phyloP scores from a whole-genome alignment of 768 basidiomycete genomes.

The Steccherinum ochraceum region DNA sequence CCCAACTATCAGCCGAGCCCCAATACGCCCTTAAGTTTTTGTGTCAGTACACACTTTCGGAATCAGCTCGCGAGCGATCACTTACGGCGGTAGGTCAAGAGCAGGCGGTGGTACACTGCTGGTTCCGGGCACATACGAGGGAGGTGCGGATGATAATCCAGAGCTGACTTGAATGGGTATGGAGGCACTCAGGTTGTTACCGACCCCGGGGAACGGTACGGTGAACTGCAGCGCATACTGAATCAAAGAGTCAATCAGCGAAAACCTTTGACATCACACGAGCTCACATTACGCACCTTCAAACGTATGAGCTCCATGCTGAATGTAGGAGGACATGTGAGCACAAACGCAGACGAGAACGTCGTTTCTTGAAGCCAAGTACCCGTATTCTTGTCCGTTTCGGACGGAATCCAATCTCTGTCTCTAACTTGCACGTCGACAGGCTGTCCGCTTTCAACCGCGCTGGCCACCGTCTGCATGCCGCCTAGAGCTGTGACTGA shows the following conservation, averaged over 20 bases:
- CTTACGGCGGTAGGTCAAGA: constrained; percentile 12
- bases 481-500: constrained; percentile 3
- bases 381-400: constrained; percentile 10
- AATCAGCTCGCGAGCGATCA: background rate
- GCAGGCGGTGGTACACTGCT: constrained; percentile 9
- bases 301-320: constrained; percentile 8
- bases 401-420: constrained; percentile 13
- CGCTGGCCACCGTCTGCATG: background rate
- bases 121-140: background rate
- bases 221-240: constrained; percentile 12
- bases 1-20: background rate
- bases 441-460: background rate
- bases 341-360: constrained; percentile 9
- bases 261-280: background rate
- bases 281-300: constrained; percentile 6
- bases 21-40: background rate
- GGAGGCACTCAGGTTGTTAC: constrained; percentile 11
- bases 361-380: constrained; percentile 15
- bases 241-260: background rate
- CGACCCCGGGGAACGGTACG: constrained; percentile 15
- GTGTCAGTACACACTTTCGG: background rate
- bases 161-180: constrained; percentile 14
- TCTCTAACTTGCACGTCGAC: constrained; percentile 13
- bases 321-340: constrained; percentile 13
- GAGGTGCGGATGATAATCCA: constrained; percentile 6